These are phyloP conservation scores for Jimgerdemannia lactiflua DNA, from an alignment of 192 early-diverging fungal genomes.

Conservation along the genomic window DNA sequence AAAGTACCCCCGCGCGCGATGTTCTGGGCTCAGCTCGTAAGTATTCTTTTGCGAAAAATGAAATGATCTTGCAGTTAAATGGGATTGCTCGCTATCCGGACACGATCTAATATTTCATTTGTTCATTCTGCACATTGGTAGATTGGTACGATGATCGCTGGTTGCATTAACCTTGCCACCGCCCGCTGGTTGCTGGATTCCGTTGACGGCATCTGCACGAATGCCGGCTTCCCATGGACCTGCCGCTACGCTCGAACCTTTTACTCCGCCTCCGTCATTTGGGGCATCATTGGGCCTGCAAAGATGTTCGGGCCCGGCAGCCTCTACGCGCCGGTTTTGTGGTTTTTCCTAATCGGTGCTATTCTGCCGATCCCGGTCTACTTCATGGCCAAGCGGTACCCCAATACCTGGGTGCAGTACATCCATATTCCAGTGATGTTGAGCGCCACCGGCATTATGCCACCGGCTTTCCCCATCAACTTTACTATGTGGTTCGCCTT, in stretches of 20 bases:
- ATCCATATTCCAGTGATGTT: constrained; percentile 59
- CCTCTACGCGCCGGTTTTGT: constrained; percentile 36
- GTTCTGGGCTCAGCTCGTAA: constrained; percentile 54
- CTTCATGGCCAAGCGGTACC: constrained; percentile 44
- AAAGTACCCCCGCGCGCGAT: constrained; percentile 68
- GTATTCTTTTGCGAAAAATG: neutral
- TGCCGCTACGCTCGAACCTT: constrained; percentile 54
- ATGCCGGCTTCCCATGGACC: constrained; percentile 36
- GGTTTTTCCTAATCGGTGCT: constrained; percentile 49
- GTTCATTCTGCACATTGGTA: neutral
- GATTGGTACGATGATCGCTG: constrained; percentile 52
- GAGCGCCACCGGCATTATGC: constrained; percentile 49
- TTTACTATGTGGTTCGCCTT: constrained; percentile 41
- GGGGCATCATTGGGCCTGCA: constrained; percentile 74
- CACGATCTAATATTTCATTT: neutral
- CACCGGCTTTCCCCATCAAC: constrained; percentile 48
- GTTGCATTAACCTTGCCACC: constrained; percentile 49
- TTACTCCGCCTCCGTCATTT: constrained; percentile 65
- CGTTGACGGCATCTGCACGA: constrained; percentile 38
- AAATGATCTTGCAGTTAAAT: no score
- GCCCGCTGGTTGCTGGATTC: constrained; percentile 44
- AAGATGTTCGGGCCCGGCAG: constrained; percentile 53
- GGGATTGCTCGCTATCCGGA: no score
- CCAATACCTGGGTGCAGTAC: constrained; percentile 41
- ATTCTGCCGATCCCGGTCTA: constrained; percentile 59